Percentiles rank a stretch among this genome's conserved stretches.
phyloP scores from a whole-genome alignment of 2,329 filamentous ascomycete genomes.

The Incumbomyces delicatus region DNA sequence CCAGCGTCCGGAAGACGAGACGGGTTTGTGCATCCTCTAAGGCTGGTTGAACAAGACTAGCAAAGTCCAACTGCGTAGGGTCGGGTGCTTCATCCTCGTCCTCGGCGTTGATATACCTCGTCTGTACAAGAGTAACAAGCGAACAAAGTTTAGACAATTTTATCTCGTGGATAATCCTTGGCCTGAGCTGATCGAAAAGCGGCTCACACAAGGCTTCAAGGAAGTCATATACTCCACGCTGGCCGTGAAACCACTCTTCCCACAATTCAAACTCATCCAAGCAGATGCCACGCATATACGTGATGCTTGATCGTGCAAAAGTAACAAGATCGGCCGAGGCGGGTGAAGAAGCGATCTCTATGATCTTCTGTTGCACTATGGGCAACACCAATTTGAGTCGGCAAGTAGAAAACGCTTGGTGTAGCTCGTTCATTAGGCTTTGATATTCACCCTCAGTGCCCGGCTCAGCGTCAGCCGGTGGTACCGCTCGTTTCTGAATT shows the following conservation, averaged over 20 bases:
- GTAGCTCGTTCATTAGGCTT: conserved; percentile 55
- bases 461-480: conserved; percentile 49
- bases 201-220: conserved; percentile 59
- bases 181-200: conserved; percentile 55
- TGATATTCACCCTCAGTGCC: conserved; percentile 55
- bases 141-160: conserved; percentile 58
- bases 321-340: conserved; percentile 54
- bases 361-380: conserved; percentile 51
- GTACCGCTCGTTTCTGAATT: conserved; percentile 56
- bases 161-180: conserved; percentile 56
- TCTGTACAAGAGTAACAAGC: conserved; percentile 56
- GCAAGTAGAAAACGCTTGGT: conserved; percentile 53
- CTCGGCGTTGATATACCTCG: conserved; percentile 54
- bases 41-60: conserved; percentile 51
- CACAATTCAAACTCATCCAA: conserved; percentile 59
- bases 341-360: conserved; percentile 46
- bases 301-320: conserved; percentile 55
- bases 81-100: conserved; percentile 42
- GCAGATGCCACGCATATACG: conserved; percentile 56
- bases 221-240: conserved; percentile 55
- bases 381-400: conserved; percentile 51
- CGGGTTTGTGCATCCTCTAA: conserved; percentile 59
- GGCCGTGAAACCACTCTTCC: conserved; percentile 56
- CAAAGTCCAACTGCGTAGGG: conserved; percentile 51
- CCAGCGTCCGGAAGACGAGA: conserved; percentile 55